These are phyloP conservation scores for Marsdenia floribunda DNA, from an alignment of 257 asterid genomes.

Conservation along the genomic window DNA sequence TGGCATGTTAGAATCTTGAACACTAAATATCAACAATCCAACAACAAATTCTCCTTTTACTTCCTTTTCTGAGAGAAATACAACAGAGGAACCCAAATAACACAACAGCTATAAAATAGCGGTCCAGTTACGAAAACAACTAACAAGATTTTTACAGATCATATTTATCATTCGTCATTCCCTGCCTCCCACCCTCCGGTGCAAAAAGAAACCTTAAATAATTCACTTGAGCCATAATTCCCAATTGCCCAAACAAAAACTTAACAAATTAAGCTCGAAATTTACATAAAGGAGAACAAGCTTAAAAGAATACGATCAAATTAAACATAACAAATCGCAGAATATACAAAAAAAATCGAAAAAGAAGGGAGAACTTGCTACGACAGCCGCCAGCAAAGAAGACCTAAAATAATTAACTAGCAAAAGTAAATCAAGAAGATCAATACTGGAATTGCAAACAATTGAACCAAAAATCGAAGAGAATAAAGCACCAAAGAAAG, in stretches of 20 bases:
- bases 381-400: neutral
- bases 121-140: neutral
- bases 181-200: neutral
- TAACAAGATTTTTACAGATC: neutral
- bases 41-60: neutral
- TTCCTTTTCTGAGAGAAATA: neutral
- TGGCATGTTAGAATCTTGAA: neutral
- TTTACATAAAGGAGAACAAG: neutral
- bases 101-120: neutral
- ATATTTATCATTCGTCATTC: neutral
- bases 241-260: neutral
- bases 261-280: neutral
- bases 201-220: neutral
- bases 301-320: neutral
- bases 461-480: neutral
- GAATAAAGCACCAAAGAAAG: neutral
- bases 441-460: neutral
- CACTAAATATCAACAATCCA: neutral
- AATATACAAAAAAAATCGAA: neutral
- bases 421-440: neutral
- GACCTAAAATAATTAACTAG: neutral
- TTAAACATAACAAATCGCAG: neutral
- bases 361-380: neutral
- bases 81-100: neutral
- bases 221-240: neutral